Evolutionary conservation across 2,329 filamentous ascomycete genomes (phyloP).

Genomic region (Mollisiaceae sp.): DNA sequence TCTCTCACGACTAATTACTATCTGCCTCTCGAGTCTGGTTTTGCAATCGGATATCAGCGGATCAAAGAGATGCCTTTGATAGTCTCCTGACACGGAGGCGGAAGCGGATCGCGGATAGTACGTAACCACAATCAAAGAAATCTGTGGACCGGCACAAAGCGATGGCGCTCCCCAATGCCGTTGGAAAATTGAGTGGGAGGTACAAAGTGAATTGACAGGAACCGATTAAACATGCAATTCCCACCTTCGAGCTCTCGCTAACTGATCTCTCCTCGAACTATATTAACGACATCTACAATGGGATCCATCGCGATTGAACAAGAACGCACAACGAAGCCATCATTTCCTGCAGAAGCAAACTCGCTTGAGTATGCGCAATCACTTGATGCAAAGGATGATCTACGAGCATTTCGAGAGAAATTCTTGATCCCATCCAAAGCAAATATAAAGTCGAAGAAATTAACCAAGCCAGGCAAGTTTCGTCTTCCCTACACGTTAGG

Average conservation of each 20-base stretch:
- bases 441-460: constrained; percentile 69
- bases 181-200: constrained; percentile 10
- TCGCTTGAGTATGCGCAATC: constrained; percentile 54
- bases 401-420: constrained; percentile 66
- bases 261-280: not conserved
- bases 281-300: constrained; percentile 28
- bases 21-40: not conserved
- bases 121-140: constrained; percentile 21
- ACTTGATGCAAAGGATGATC: constrained; percentile 65
- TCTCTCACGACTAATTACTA: not conserved
- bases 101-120: constrained; percentile 13
- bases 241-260: not conserved
- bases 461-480: constrained; percentile 47
- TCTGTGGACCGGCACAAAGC: constrained; percentile 23
- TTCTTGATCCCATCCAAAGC: constrained; percentile 79
- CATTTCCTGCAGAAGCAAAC: constrained; percentile 55
- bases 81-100: constrained; percentile 22
- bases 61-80: not conserved
- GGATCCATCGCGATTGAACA: constrained; percentile 36
- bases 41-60: constrained; percentile 9
- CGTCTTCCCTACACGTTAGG: constrained; percentile 19
- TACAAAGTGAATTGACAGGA: constrained; percentile 29
- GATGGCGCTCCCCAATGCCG: constrained; percentile 9
- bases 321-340: constrained; percentile 38
- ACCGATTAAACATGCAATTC: not conserved